Evolutionary conservation across 495 filamentous ascomycete genomes (phyloP).

Genomic region (Hypoxylon perforatum): DNA sequence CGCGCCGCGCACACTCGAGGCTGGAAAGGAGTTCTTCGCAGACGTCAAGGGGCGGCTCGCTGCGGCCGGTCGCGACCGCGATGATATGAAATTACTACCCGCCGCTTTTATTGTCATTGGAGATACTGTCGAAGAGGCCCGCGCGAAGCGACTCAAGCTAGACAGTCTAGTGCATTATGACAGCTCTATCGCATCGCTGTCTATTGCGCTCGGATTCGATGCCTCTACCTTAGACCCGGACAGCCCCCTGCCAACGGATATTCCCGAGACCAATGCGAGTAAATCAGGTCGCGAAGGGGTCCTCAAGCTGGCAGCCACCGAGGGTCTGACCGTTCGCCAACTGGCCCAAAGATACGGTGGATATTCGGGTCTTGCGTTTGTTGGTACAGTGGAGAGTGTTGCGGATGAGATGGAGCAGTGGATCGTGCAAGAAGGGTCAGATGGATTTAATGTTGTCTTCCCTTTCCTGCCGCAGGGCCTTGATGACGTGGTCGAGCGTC

Average conservation of each 20-base stretch:
- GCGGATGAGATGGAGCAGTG: conserved; percentile 62
- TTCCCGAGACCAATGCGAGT: conserved; percentile 66
- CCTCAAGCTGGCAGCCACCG: conserved; percentile 54
- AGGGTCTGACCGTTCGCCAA: conserved; percentile 61
- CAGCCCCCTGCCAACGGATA: conserved; percentile 56
- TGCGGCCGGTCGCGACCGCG: conserved; percentile 54
- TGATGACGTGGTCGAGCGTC: conserved; percentile 59
- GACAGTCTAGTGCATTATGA: conserved; percentile 67
- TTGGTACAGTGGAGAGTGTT: conserved; percentile 60
- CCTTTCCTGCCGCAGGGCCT: conserved; percentile 63
- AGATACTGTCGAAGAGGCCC: conserved; percentile 60
- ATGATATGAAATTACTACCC: conserved; percentile 64
- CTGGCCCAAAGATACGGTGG: conserved; percentile 63
- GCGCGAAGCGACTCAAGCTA: conserved; percentile 59
- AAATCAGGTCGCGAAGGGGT: conserved; percentile 59
- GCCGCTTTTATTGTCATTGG: conserved; percentile 60
- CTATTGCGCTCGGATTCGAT: conserved; percentile 60
- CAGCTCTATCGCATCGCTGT: conserved; percentile 65
- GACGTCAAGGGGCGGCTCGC: conserved; percentile 62
- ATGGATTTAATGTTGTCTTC: conserved; percentile 61
- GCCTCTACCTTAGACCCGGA: conserved; percentile 61
- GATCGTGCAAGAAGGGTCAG: conserved; percentile 56
- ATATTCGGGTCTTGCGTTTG: conserved; percentile 62
- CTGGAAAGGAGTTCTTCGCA: conserved; percentile 62
- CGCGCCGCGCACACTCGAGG: conserved; percentile 50